Evolutionary conservation across 371 early-diverging fungal genomes (phyloP), one percentile per base, ranked within the genome.

Genomic region (Circinella umbellata): DNA sequence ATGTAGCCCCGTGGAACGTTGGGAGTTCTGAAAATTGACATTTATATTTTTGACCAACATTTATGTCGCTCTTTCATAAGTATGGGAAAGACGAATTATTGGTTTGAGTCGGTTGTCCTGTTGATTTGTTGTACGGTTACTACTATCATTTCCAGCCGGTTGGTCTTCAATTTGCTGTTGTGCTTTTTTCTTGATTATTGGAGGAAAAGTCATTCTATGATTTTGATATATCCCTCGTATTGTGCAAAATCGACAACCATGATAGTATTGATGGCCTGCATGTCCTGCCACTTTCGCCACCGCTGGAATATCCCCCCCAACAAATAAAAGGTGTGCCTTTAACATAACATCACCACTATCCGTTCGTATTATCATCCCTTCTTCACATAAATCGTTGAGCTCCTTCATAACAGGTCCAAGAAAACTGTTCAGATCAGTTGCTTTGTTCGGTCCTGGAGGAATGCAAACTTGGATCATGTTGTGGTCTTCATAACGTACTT

Each of bases 191-290:
- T 10, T 39, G 39, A 49, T 49, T 8, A 9, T 49, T 37, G 63
- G 63, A 36, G 63, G 63, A n/a, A 62, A 62, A 10, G 46, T 46
- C 63, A 46, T 62, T 9, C n/a, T 4, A 13, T 67, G n/a, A n/a
- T 67, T 34, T 9, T 35, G 4, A 7, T 42, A 38, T 39, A 37
- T 36, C 20, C 67, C 67, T 10, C 27, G 4, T 39, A 42, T 57
- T 57, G 20, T 35, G 18, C 67, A 67, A 38, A 39, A 55, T n/a
- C 67, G 17, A 20, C 67, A 60, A 8, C 57, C 67, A 3, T 55
- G 15, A 18, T 67, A 46, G 6, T n/a, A 13, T 10, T 4, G 4
- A 49, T 49, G 49, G 4, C 17, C 13, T 4, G 9, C 4, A 11
- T 15, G 13, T 4, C 49, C 13, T 15, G 49, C 49, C 49, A 49